Base-by-base conservation (phyloP, 2,329 filamentous ascomycete genomes). In the Colletotrichum sp. region DNA sequence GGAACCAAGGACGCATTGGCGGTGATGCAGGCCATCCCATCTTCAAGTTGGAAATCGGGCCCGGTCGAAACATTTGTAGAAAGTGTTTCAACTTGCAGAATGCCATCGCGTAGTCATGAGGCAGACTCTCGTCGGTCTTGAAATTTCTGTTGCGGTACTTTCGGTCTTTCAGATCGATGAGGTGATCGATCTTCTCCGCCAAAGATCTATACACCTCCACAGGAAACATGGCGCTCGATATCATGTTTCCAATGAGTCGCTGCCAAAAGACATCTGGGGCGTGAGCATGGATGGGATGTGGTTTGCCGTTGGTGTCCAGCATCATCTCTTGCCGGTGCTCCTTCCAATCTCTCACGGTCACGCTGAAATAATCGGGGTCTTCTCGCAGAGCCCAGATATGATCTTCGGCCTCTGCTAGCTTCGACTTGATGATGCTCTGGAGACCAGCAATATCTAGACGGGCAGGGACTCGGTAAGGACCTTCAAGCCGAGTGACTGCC, bases 301-400 rank as follows among this genome's bases (percentile, higher is more conserved):
- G 12, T 5, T 81, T 71, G 18, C 85, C 85, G 5, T 79, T 30
- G 0, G 71, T 77, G 69, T 90, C 88, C n/a, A 80, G 85, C 21
- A 90, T 21, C 69, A 83, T 80, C 64, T 90, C 86, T 10, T 81
- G 80, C 1, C 86, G 82, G 78, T 92, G 90, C 15, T 91, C 88
- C 26, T 82, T 84, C 32, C 79, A 78, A 2, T 90, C 87, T 10
- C 79, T 77, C 2, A 91, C 59, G 1, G 81, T 71, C 3, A 89
- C 83, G 6, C 84, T 81, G 77, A 92, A 93, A 81, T 92, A 92
- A 1, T 82, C 82, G 0, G 91, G 91, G 79, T 93, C 92, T 78
- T 93, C 91, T 9, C 91, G 86, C 4, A 93, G 82, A 0, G 85
- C 79, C 87, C 87, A 90, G 0, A 92, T 59, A 78, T 92, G 89